Evolutionary conservation across 352 stramenopile species (phyloP).

Genomic region (Phytophthora pluvialis): DNA sequence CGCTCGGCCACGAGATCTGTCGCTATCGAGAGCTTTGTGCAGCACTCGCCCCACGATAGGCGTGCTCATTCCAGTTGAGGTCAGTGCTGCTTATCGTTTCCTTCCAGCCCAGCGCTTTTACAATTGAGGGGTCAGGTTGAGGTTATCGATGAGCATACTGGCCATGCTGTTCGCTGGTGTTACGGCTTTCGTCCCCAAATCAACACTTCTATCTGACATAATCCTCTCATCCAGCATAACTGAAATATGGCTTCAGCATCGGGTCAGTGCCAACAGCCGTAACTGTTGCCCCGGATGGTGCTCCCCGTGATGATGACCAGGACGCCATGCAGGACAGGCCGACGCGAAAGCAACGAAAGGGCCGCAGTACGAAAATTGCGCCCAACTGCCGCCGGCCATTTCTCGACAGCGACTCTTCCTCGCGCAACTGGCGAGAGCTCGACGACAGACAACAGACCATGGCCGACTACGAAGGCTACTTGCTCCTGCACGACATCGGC

Average conservation of each 20-base stretch:
- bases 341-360: conserved; percentile 16
- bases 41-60: conserved; percentile 1
- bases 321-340: conserved; percentile 13
- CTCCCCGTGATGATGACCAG: conserved; percentile 34
- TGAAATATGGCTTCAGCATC: conserved; percentile 16
- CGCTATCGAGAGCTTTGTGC: conserved; percentile 1
- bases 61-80: conserved; percentile 11
- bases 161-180: neutral
- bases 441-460: conserved; percentile 35
- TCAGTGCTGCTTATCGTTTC: conserved; percentile 1
- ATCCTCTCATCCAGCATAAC: neutral
- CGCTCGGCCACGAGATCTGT: conserved; percentile 12
- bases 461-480: conserved; percentile 85
- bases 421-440: neutral
- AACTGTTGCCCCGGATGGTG: conserved; percentile 12
- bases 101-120: neutral
- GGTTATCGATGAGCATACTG: neutral
- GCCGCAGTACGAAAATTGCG: conserved; percentile 21
- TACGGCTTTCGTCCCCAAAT: neutral
- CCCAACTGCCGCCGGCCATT: conserved; percentile 16
- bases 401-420: conserved; percentile 15
- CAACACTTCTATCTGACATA: neutral
- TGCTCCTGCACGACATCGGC: conserved; percentile 71
- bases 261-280: conserved; percentile 11
- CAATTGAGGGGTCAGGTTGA: neutral